Evolutionary conservation across 106 monocot genomes (phyloP), one percentile per base, ranked within the genome.

Genomic region (Allium sativum): DNA sequence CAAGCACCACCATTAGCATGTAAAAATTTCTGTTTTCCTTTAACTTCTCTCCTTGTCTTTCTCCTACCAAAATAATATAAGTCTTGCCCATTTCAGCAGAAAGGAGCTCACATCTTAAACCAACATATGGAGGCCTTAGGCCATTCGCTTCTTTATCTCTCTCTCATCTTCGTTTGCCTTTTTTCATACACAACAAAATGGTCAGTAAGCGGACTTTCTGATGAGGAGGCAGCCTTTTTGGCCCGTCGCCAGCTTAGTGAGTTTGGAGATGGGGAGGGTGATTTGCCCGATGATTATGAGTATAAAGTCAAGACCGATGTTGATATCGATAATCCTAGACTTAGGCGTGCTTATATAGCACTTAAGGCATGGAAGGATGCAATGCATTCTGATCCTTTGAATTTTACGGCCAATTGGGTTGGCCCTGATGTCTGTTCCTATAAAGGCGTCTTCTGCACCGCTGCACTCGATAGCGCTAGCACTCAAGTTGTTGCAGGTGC

Each of bases 281-380:
- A 76, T 10, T 69, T 81, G 41, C 72, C 72, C 42, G 72, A 81
- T 55, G 69, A 80, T 64, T 80, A 52, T 53, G 80, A 80, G 80
- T 80, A 71, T 68, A 56, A 67, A n/a, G 61, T 75, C 42, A 22
- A 63, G 50, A 68, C 68, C 17, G 40, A 65, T 22, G 62, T 68
- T 12, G 53, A 41, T 12, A 69, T 81, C 72, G 63, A 68, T 52
- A 77, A 59, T 73, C 75, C 77, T 10, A 64, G 72, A 43, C 64
- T 77, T 19, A 45, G 40, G 14, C 41, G 68, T 41, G 72, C 83
- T 17, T 83, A 76, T 76, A 59, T 76, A 10, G 83, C 83, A 44
- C 83, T 83, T 45, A 70, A 79, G 41, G 75, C 83, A 0, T 83
- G 83, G 83, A 83, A 72, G 51, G 40, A 17, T 42, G 78, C 83